Evolutionary conservation across 2,329 filamentous ascomycete species (phyloP).

Genomic region (Fusarium newnesense): DNA sequence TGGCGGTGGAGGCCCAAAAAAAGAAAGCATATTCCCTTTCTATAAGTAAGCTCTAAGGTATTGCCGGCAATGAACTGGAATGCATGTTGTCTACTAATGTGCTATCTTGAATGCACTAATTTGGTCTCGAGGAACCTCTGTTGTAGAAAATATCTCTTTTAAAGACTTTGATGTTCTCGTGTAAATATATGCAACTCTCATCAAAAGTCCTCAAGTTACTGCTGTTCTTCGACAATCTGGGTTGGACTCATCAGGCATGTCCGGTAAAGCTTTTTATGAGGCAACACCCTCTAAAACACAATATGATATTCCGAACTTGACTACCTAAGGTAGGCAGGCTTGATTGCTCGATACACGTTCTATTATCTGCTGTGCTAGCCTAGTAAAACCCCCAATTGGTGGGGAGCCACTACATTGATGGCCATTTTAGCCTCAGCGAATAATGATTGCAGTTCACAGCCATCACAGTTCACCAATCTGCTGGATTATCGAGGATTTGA

Average conservation of each 20-base stretch:
- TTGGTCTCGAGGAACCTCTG: neutral
- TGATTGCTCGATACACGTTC: neutral
- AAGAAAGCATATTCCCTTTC: neutral
- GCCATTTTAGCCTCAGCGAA: constrained; percentile 24
- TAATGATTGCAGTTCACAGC: constrained; percentile 23
- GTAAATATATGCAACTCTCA: neutral
- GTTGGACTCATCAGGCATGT: no score
- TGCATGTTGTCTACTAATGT: neutral
- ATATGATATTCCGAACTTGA: neutral
- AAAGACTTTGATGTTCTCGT: neutral
- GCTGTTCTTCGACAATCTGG: neutral
- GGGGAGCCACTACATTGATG: constrained; percentile 28
- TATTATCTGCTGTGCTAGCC: neutral
- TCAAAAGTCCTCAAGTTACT: no score
- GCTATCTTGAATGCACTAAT: neutral
- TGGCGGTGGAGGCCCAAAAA: neutral
- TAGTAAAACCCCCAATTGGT: neutral
- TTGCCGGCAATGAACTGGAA: neutral
- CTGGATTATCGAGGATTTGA: constrained; percentile 3
- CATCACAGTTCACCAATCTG: constrained; percentile 12
- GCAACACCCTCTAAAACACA: neutral
- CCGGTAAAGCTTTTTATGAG: neutral
- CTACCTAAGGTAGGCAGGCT: neutral
- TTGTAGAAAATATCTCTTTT: neutral
- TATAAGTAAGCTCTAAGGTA: neutral